Evolutionary conservation across 2,329 filamentous ascomycete species (phyloP).

Genomic region (Pseudocercospora fuligena): DNA sequence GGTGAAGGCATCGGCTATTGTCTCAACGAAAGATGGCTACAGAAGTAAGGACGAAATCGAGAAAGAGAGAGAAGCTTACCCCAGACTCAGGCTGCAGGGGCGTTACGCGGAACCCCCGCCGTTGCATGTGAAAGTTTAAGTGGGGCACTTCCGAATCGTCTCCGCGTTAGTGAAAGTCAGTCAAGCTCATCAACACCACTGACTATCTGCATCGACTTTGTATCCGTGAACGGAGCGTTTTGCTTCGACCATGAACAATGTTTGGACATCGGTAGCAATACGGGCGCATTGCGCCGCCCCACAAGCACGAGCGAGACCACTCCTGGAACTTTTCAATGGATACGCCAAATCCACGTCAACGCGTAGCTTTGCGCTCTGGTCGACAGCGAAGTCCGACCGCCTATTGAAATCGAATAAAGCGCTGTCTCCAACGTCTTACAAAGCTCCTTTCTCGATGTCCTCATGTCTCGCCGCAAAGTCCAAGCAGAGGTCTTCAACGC

Average conservation of each 20-base stretch:
- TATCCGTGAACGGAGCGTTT: neutral
- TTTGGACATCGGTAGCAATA: conserved; percentile 39
- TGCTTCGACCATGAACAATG: conserved; percentile 39
- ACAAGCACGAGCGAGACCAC: conserved; percentile 27
- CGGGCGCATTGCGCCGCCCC: conserved; percentile 31
- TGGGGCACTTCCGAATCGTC: conserved; percentile 5
- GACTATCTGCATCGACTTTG: neutral
- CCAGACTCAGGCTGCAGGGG: neutral
- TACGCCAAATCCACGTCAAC: conserved; percentile 31
- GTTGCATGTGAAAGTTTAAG: neutral
- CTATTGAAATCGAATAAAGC: neutral
- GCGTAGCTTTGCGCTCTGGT: conserved; percentile 16
- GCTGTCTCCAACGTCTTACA: neutral
- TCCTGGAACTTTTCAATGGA: conserved; percentile 38
- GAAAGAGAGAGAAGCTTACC: neutral
- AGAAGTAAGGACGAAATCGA: too few species aligned
- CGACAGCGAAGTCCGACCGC: neutral
- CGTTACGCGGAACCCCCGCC: neutral
- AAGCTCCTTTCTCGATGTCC: conserved; percentile 21
- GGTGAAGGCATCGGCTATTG: conserved; percentile 18
- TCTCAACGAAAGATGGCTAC: neutral
- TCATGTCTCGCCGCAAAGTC: conserved; percentile 7
- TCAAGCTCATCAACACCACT: neutral
- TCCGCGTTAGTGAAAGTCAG: conserved; percentile 1
- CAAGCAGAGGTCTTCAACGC: conserved; percentile 1